A percentile compares a stretch with the other conserved stretches of the same genome.
Conservation (phyloP, 1,284 basidiomycete species). For the Pseudozyma hubeiensis region DNA sequence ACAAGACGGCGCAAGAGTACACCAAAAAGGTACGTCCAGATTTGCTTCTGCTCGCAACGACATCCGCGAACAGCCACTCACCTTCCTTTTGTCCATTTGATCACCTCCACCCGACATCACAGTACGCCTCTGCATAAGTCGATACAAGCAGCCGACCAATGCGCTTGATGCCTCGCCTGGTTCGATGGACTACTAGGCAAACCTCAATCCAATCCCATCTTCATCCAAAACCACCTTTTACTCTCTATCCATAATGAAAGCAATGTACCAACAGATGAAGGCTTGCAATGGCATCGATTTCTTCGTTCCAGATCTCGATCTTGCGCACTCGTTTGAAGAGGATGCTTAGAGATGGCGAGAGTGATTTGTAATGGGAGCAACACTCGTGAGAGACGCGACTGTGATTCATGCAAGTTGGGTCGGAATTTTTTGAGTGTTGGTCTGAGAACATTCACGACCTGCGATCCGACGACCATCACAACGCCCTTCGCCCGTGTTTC, state of each 20-base stretch:
- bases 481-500: too few relatives aligned
- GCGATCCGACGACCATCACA: too few relatives aligned
- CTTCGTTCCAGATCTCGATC: background rate
- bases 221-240: background rate
- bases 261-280: background rate
- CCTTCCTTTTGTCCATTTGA: background rate
- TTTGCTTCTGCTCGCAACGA: background rate
- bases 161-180: too few relatives aligned
- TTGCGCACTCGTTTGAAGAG: background rate
- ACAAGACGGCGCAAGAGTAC: slow-evolving; percentile 59
- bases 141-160: background rate
- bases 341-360: background rate
- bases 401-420: slow-evolving; percentile 1
- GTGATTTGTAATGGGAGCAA: background rate
- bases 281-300: slow-evolving; percentile 1
- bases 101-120: background rate
- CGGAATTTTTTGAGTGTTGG: slow-evolving; percentile 5
- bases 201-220: background rate
- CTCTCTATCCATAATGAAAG: background rate
- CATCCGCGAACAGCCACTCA: too few relatives aligned
- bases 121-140: slow-evolving; percentile 34
- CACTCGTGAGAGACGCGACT: background rate
- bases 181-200: too few relatives aligned
- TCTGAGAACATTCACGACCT: background rate
- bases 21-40: slow-evolving; percentile 49